Evolutionary conservation across 192 early-diverging fungal genomes (phyloP), one percentile per base, ranked within the genome.

Genomic region (Coemansia aciculifera): DNA sequence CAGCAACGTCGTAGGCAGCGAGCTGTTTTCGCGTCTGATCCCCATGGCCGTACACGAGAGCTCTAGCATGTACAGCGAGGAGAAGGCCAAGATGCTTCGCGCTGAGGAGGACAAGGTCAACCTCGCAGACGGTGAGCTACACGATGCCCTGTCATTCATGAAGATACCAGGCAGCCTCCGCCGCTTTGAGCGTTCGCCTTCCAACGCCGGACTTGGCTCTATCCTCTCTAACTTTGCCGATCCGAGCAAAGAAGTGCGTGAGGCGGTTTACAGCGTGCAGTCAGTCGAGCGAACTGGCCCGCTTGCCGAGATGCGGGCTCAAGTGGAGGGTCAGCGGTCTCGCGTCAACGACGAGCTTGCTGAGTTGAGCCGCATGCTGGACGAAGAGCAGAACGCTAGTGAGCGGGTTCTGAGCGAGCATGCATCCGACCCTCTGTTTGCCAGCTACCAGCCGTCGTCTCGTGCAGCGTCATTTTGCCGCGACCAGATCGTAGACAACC

Each of bases 1-100:
- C 87, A 31, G 87, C 86, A 43, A 92, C 54, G 93, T 98, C 27
- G 92, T 97, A 59, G 96, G 96, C 2, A 78, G 86, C 2, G 96
- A 98, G 75, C 90, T 98, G 60, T 99, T 99, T 67, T 78, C 86
- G 37, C 80, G 86, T 21, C 86, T 99, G 48, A 90, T 99, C 32
- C 97, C 97, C 1, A 81, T 99, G 46, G 86, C 88, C n/a, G 93
- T 99, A 1, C 95, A 97, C 75, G 94, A 98, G 81, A 89, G 92
- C 43, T 86, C 95, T 13, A 94, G 92, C 24, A 62, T 98, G 65
- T 99, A 99, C 68, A 95, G 94, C 23, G 97, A 98, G 73, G 95
- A 97, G 74, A 94, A 97, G 81, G 95, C 94, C 19, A 95, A 95
- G 81, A 67, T 99, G 37, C 85, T 97, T 7, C 89, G 97, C 24